A percentile compares a stretch with the other conserved stretches of the same genome.
phyloP scores from a whole-genome alignment of 1,284 basidiomycete species.

The Ganoderma meredithae region DNA sequence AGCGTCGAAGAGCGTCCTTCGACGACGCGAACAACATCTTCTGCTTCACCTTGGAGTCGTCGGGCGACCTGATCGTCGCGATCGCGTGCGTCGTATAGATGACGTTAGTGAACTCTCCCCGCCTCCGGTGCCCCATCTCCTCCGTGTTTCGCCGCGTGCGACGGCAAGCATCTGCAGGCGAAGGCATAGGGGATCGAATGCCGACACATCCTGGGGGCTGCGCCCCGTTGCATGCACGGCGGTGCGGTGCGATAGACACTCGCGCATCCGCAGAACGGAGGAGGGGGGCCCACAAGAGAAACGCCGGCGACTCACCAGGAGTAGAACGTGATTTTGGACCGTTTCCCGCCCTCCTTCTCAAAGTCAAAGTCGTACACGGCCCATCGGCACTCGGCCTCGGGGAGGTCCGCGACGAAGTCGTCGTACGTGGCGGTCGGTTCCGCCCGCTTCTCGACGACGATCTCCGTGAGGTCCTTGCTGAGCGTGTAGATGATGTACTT shows the following conservation, averaged over 20 bases:
- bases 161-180: neutral
- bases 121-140: no score
- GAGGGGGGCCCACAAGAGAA: neutral
- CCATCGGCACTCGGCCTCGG: constrained; percentile 83
- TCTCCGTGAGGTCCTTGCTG: constrained; percentile 72
- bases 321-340: constrained; percentile 92
- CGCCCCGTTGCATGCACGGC: neutral
- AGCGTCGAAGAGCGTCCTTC: constrained; percentile 83
- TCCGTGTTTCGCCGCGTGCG: neutral
- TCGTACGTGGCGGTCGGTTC: constrained; percentile 67
- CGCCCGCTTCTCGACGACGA: constrained; percentile 73
- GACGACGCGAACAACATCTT: constrained; percentile 98
- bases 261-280: neutral
- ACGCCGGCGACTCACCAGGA: constrained; percentile 69
- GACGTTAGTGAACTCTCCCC: constrained; percentile 28
- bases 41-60: constrained; percentile 85
- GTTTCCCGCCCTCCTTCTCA: constrained; percentile 80
- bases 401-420: constrained; percentile 80
- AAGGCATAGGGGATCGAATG: neutral
- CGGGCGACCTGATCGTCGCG: constrained; percentile 77
- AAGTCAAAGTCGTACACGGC: constrained; percentile 95
- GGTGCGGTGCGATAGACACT: neutral
- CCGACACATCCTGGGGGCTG: neutral
- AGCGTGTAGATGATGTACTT: constrained; percentile 92
- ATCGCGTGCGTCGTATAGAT: constrained; percentile 31